Conservation (phyloP, 106 monocot species). For the Alisma plantagoaquatica region DNA sequence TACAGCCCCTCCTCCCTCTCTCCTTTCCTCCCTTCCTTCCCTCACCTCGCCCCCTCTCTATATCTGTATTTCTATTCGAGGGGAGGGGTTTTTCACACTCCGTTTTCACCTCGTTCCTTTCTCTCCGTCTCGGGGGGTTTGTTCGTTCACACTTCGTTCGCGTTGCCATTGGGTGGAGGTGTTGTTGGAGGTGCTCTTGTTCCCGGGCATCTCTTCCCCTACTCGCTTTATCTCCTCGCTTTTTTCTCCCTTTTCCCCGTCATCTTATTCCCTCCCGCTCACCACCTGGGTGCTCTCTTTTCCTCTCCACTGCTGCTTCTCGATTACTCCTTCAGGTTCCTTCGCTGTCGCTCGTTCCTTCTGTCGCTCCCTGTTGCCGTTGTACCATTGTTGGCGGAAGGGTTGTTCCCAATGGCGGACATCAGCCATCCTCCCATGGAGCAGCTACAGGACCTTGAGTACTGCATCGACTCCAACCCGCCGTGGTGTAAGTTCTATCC, state of each 20-base stretch:
- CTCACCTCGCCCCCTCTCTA: not conserved
- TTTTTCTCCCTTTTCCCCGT: no score
- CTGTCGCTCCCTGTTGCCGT: not conserved
- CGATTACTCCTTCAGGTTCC: not conserved
- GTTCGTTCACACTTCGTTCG: no score
- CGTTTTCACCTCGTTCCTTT: no score
- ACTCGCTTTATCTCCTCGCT: not conserved
- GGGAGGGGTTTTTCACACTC: no score
- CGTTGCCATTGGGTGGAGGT: no score
- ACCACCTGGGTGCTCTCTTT: no score
- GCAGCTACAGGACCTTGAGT: conserved; percentile 91
- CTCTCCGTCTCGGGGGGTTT: no score
- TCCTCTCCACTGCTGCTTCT: not conserved
- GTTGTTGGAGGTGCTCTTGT: no score
- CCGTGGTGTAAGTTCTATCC: conserved; percentile 50
- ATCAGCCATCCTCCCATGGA: conserved; percentile 87
- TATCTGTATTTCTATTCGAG: not conserved
- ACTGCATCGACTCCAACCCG: conserved; percentile 91
- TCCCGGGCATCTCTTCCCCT: conserved; percentile 17
- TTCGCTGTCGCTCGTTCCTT: conserved; percentile 2
- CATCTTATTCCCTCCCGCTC: no score
- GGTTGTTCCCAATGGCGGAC: conserved; percentile 59
- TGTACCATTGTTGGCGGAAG: no score
- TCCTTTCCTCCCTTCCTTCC: not conserved
- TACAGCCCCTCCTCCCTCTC: not conserved